These are phyloP conservation scores for Aleurites moluccanus DNA, from an alignment of 441 rosid species.

Conservation along the genomic window DNA sequence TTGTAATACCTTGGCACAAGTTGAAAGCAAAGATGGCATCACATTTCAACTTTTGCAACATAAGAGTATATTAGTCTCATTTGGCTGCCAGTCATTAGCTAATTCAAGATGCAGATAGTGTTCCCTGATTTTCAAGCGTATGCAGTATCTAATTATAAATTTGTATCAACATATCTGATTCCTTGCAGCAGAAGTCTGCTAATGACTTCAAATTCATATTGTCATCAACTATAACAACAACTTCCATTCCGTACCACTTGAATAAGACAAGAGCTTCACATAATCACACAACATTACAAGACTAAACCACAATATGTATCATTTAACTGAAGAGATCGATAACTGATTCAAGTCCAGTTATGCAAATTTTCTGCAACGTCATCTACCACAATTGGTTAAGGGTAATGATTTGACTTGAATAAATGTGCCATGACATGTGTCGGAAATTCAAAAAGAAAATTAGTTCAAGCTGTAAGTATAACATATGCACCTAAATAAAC, in stretches of 20 bases:
- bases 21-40: not conserved
- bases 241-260: not conserved
- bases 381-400: not conserved
- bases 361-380: not conserved
- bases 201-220: not conserved
- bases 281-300: not conserved
- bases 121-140: not conserved
- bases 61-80: no score
- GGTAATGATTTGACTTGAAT: not conserved
- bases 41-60: not conserved
- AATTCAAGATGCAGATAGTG: not conserved
- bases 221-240: not conserved
- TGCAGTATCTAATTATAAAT: not conserved
- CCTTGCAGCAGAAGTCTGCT: not conserved
- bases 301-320: no score
- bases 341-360: not conserved
- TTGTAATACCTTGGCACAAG: not conserved
- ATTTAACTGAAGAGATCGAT: not conserved
- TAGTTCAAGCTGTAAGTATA: not conserved
- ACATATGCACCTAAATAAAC: not conserved
- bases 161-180: not conserved
- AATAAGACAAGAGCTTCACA: not conserved
- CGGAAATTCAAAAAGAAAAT: conserved; percentile 2
- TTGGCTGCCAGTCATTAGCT: not conserved
- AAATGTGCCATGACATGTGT: not conserved